phyloP scores from a whole-genome alignment of 306 rosid species.

The Cucurbita moschata region DNA sequence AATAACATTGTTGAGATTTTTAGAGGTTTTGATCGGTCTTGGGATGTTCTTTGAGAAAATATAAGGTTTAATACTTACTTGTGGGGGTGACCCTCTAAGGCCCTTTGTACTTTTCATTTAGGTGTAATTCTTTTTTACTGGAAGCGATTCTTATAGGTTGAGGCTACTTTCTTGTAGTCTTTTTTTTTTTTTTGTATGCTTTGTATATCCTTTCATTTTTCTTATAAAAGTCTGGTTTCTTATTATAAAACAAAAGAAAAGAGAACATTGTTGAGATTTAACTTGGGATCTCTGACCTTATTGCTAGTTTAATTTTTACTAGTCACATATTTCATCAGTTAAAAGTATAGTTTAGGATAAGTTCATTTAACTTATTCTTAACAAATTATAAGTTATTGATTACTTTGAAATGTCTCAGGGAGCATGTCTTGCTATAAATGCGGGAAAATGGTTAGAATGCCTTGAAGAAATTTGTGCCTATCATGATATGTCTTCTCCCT shows the following conservation, averaged over 20 bases:
- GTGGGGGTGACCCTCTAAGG: too few relatives aligned
- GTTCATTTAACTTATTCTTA: neutral
- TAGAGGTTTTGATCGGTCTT: too few relatives aligned
- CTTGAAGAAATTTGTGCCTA: slow-evolving; percentile 53
- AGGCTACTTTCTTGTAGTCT: too few relatives aligned
- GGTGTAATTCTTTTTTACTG: too few relatives aligned
- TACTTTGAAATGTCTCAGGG: slow-evolving; percentile 41
- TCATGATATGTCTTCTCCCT: slow-evolving; percentile 53
- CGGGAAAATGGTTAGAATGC: slow-evolving; percentile 58
- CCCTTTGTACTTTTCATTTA: too few relatives aligned
- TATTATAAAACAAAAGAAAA: too few relatives aligned
- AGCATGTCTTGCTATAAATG: slow-evolving; percentile 75
- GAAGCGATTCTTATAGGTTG: too few relatives aligned
- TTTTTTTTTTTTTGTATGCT: neutral
- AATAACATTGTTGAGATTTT: neutral
- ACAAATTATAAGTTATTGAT: neutral
- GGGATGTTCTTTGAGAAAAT: too few relatives aligned
- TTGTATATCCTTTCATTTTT: neutral
- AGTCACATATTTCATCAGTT: neutral
- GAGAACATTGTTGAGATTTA: neutral
- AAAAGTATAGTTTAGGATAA: slow-evolving; percentile 4
- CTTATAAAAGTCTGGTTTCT: neutral
- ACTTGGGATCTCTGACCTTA: neutral
- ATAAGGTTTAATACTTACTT: too few relatives aligned
- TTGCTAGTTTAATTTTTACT: neutral